Conservation (phyloP, 768 basidiomycete genomes). For the Fibroporia radiculosa region DNA sequence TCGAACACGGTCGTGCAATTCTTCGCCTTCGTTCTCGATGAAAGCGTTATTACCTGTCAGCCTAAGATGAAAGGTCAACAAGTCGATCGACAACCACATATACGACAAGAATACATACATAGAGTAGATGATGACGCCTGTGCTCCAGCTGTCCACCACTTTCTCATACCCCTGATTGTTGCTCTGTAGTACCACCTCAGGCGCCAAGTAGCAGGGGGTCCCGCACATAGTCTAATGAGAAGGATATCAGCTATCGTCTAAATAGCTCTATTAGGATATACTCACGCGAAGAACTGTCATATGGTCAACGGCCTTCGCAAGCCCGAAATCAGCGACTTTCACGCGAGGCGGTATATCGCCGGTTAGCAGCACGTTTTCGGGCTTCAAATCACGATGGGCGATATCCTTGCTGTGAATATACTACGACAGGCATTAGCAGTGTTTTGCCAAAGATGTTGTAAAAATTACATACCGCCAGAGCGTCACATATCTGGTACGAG, state of each 20-base stretch:
- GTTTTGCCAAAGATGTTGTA: neutral
- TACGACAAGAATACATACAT: slow-evolving; percentile 49
- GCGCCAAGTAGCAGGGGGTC: slow-evolving; percentile 90
- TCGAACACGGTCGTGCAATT: slow-evolving; percentile 54
- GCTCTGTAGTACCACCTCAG: slow-evolving; percentile 75
- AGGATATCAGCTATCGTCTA: neutral
- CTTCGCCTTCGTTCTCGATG: slow-evolving; percentile 56
- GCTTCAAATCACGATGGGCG: slow-evolving; percentile 91
- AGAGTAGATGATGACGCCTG: slow-evolving; percentile 89
- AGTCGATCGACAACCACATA: neutral
- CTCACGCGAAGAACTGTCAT: slow-evolving; percentile 68
- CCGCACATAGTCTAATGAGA: slow-evolving; percentile 82
- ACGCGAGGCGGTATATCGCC: slow-evolving; percentile 55
- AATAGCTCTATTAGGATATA: slow-evolving; percentile 2
- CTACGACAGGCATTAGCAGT: slow-evolving; percentile 15
- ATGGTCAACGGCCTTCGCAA: slow-evolving; percentile 86
- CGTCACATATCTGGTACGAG: slow-evolving; percentile 78
- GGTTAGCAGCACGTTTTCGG: slow-evolving; percentile 88
- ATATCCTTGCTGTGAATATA: slow-evolving; percentile 73
- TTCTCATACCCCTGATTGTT: slow-evolving; percentile 72
- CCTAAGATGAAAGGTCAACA: slow-evolving; percentile 32
- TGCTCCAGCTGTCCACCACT: slow-evolving; percentile 92
- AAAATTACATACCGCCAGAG: slow-evolving; percentile 48
- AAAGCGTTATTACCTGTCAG: slow-evolving; percentile 67
- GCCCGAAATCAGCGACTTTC: slow-evolving; percentile 94